These are phyloP conservation scores for Cryphonectria parasitica DNA, from an alignment of 2,329 filamentous ascomycete species.

Conservation along the genomic window DNA sequence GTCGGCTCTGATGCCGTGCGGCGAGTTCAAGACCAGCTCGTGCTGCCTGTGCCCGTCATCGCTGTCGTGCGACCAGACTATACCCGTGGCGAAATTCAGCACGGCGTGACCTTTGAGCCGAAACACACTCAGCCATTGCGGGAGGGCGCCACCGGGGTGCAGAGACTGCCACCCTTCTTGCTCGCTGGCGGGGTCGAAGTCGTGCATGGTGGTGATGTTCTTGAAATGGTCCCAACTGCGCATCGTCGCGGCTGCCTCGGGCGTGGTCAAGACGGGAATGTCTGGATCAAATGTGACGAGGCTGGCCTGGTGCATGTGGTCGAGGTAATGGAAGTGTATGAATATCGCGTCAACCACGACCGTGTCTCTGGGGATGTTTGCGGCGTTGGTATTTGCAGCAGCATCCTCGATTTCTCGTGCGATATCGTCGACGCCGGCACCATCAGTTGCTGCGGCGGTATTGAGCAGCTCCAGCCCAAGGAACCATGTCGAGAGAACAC, in stretches of 20 bases:
- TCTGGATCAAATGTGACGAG: constrained; percentile 26
- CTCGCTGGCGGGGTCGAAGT: background rate
- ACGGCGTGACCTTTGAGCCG: constrained; percentile 12
- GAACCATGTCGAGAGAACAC: constrained; percentile 23
- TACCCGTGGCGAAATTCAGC: constrained; percentile 12
- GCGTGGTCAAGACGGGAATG: constrained; percentile 29
- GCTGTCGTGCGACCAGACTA: constrained; percentile 3
- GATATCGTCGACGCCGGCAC: constrained; percentile 27
- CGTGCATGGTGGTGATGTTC: constrained; percentile 12
- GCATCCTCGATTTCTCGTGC: constrained; percentile 28
- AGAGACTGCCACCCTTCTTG: constrained; percentile 18
- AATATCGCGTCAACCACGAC: constrained; percentile 28
- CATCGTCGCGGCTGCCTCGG: constrained; percentile 18
- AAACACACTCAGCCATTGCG: constrained; percentile 28
- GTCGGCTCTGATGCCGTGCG: constrained; percentile 25
- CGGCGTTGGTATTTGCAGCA: background rate
- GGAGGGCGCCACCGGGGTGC: constrained; percentile 25
- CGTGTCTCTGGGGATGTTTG: too few relatives aligned
- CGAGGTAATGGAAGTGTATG: constrained; percentile 18
- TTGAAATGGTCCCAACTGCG: constrained; percentile 28
- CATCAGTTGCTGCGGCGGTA: constrained; percentile 21
- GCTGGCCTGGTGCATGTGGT: constrained; percentile 28
- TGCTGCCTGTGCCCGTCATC: background rate
- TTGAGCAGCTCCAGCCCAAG: constrained; percentile 10
- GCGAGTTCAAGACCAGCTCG: constrained; percentile 27